These are phyloP conservation scores for Penicillium argentinense DNA, from an alignment of 495 filamentous ascomycete species.

Conservation along the genomic window DNA sequence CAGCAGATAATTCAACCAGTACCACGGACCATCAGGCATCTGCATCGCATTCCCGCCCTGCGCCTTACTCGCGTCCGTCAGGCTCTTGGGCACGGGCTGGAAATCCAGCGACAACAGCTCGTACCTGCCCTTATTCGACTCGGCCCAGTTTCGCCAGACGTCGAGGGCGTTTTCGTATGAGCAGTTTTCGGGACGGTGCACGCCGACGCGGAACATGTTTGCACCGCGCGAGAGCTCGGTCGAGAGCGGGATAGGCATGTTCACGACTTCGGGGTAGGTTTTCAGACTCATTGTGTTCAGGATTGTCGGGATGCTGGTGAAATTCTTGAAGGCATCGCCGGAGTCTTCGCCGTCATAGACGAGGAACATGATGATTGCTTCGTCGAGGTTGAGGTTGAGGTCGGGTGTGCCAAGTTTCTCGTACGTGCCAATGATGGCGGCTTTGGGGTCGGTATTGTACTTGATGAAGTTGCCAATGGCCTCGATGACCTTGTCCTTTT, in stretches of 20 bases:
- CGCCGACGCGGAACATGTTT: conserved; percentile 37
- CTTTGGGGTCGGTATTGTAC: conserved; percentile 36
- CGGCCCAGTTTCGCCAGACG: conserved; percentile 28
- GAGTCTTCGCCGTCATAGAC: conserved; percentile 35
- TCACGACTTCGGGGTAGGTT: conserved; percentile 30
- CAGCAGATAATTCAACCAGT: conserved; percentile 33
- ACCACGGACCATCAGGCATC: conserved; percentile 39
- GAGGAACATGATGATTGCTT: conserved; percentile 36
- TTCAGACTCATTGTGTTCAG: conserved; percentile 25
- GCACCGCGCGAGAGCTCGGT: conserved; percentile 28
- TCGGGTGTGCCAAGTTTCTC: conserved; percentile 27
- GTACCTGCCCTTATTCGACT: conserved; percentile 31
- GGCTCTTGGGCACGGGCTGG: conserved; percentile 31
- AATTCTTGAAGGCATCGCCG: conserved; percentile 29
- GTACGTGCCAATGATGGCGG: conserved; percentile 33
- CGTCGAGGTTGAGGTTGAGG: conserved; percentile 28
- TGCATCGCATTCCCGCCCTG: conserved; percentile 39
- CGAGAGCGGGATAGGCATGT: conserved; percentile 31
- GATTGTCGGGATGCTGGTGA: conserved; percentile 28
- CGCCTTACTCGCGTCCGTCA: conserved; percentile 35
- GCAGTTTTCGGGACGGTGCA: conserved; percentile 27
- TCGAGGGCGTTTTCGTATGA: conserved; percentile 23
- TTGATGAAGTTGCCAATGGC: conserved; percentile 30
- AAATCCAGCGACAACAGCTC: conserved; percentile 30
- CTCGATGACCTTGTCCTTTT: conserved; percentile 24